Base-by-base conservation (phyloP, 768 basidiomycete genomes). In the Hypsizygus marmoreus region DNA sequence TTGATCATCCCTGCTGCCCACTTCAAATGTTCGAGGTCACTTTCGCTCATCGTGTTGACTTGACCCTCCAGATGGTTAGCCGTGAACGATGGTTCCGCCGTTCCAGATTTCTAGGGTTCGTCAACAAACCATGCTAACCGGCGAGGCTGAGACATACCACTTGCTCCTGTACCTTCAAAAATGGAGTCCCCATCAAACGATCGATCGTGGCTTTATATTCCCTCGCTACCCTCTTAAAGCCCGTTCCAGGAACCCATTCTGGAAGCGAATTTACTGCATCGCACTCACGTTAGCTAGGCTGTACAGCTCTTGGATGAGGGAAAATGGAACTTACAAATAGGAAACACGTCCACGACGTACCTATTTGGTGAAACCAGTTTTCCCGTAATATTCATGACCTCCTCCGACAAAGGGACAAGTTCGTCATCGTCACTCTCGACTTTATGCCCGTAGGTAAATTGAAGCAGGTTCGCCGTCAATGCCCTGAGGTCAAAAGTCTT, bases 331-430 rank as follows among this genome's bases (percentile, higher is more conserved):
- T n/a, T 35, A 44, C 43, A 22, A 23, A 23, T 22, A n/a, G 43
- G 43, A 44, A 44, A 44, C n/a, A 17, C 13, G 13, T 44, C 43
- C 6, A 35, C 23, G 3, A 34, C 17, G 24, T 35, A 44, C 6
- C 35, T 28, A n/a, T 42, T 42, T 6, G 40, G 40, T 2, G 40
- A 42, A 29, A 42, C 28, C 10, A 42, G 25, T n/a, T 42, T 26
- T 8, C 40, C 40, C 12, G 40, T 42, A 3, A 42, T 30, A 19
- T 31, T 17, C 40, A 42, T 42, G 6, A 30, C 23, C 14, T 30
- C 23, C 13, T 42, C 40, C 7, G 26, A 28, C 4, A 42, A 22
- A 12, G 40, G 28, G 4, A 42, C 17, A 16, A 42, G 28, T 10
- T 30, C 4, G 11, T 42, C 40, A n/a, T 42, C 40, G 4, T 42